Evolutionary conservation across 805 yeast species (phyloP), one percentile per base, ranked within the genome.

Genomic region (Lipomyces kockii): DNA sequence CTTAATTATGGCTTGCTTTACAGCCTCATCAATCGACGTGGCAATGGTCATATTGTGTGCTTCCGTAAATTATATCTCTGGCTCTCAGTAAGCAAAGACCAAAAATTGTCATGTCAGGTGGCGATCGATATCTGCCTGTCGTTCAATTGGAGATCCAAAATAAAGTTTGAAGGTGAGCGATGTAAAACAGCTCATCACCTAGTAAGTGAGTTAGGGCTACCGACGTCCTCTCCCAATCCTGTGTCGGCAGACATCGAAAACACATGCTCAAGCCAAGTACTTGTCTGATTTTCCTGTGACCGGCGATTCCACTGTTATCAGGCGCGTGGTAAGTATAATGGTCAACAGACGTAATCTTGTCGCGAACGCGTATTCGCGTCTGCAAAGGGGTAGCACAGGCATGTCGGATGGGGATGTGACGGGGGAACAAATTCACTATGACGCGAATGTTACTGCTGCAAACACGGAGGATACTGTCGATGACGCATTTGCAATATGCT

Each of bases 401-500:
- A 4, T 3, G 20, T 43, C 20, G 20, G 22, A 5, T n/a, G 22
- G 20, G 8, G 9, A 43, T 43, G 49, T 17, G 8, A 17, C 12
- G 3, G 11, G 8, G 22, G 49, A n/a, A 43, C 22, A n/a, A 43
- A 43, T n/a, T 5, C 49, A 37, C 17, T 7, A 11, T 17, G 39
- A n/a, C 6, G 37, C 12, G 12, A 25, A 9, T 12, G 25, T 11
- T 8, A 25, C 54, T n/a, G 27, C 49, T 2, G 25, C 60, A n/a
- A 60, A 29, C 34, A 35, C 60, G n/a, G 53, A 60, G 57, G 59
- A 34, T 35, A 54, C 53, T 39, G 65, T 61, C 61, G 69, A 62
- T 3, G 71, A 68, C 60, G 71, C 66, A 61, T 66, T 68, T 20
- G 66, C 69, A 11, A 57, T 68, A 32, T 68, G 60, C 43, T 66